phyloP scores from a whole-genome alignment of 2,329 filamentous ascomycete genomes.

The Neoascochyta sp. region DNA sequence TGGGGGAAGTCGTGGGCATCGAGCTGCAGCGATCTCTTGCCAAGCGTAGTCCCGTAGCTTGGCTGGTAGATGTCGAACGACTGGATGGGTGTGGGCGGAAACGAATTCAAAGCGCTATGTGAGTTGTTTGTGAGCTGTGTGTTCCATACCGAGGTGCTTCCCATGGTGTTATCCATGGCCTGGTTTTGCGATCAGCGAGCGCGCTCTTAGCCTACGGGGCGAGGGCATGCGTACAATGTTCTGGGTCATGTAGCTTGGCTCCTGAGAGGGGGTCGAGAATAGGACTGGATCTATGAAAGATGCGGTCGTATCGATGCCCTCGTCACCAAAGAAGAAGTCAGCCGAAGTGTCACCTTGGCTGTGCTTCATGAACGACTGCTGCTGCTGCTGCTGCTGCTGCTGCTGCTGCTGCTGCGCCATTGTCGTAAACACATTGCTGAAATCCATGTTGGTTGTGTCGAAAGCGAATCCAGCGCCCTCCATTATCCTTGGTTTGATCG shows the following conservation, averaged over 20 bases:
- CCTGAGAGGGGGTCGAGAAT: constrained; percentile 18
- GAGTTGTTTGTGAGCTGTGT: constrained; percentile 21
- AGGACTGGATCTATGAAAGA: constrained; percentile 21
- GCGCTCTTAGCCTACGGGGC: neutral
- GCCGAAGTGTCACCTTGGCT: constrained; percentile 30
- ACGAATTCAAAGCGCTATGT: constrained; percentile 18
- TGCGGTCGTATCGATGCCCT: constrained; percentile 32
- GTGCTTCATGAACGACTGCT: constrained; percentile 24
- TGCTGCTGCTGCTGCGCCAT: constrained; percentile 14
- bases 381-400: constrained; percentile 8
- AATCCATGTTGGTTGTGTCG: constrained; percentile 30
- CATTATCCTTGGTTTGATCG: constrained; percentile 11
- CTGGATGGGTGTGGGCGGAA: constrained; percentile 24
- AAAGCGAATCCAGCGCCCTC: constrained; percentile 33
- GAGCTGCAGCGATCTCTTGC: constrained; percentile 32
- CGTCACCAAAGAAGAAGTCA: constrained; percentile 32
- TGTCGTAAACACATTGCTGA: constrained; percentile 25
- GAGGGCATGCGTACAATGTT: constrained; percentile 24
- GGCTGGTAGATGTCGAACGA: constrained; percentile 26
- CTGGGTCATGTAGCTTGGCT: constrained; percentile 24
- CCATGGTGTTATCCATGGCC: constrained; percentile 35
- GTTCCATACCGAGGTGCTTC: constrained; percentile 22
- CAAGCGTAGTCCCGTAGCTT: constrained; percentile 13
- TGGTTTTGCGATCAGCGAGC: constrained; percentile 9
- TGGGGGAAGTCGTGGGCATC: constrained; percentile 32